Percentiles rank a stretch among this genome's conserved stretches.
phyloP scores from a whole-genome alignment of 768 basidiomycete species.

The Chalciporus piperatus region DNA sequence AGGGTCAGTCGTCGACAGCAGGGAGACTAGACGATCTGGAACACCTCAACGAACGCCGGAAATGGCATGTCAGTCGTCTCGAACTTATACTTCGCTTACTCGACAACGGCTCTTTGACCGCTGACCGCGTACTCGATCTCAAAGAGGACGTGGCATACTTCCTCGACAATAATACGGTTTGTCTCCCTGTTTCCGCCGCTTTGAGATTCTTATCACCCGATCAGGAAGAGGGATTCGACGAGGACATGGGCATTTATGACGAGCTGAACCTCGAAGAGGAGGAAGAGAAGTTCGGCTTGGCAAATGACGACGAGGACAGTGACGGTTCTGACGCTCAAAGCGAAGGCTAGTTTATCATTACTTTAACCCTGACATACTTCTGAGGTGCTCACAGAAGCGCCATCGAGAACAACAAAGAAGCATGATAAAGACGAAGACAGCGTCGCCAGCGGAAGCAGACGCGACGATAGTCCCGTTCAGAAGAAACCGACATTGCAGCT shows the following conservation, averaged over 20 bases:
- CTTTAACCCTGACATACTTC: neutral
- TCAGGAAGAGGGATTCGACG: constrained; percentile 96
- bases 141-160: constrained; percentile 97
- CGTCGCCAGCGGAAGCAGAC: constrained; percentile 63
- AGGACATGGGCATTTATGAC: constrained; percentile 96
- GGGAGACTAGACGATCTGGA: constrained; percentile 85
- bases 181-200: constrained; percentile 33
- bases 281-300: constrained; percentile 87
- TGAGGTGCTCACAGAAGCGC: constrained; percentile 45
- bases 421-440: constrained; percentile 73
- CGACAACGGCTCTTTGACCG: constrained; percentile 86
- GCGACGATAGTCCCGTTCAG: constrained; percentile 72
- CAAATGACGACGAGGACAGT: constrained; percentile 60
- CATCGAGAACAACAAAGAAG: constrained; percentile 71
- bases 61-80: constrained; percentile 91
- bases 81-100: constrained; percentile 91
- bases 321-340: constrained; percentile 74
- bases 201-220: constrained; percentile 16
- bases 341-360: constrained; percentile 52
- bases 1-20: constrained; percentile 58
- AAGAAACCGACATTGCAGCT: constrained; percentile 73
- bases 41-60: constrained; percentile 84
- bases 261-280: constrained; percentile 97
- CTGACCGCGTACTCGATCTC: constrained; percentile 76
- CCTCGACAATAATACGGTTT: constrained; percentile 90